Evolutionary conservation across 345 rosid species (phyloP), one percentile per base, ranked within the genome.

Genomic region (Lepidium africanum): DNA sequence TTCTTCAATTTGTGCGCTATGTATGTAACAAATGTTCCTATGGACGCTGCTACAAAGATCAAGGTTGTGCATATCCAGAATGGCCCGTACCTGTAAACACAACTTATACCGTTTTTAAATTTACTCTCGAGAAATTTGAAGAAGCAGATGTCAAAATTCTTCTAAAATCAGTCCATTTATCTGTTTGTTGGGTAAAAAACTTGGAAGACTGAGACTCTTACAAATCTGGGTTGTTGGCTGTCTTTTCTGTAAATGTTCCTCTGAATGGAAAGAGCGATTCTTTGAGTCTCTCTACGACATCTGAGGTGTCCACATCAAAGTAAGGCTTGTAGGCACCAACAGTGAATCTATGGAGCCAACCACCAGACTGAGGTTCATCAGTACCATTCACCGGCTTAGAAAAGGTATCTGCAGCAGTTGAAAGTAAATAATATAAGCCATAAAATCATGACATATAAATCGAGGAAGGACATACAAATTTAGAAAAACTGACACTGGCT

Each of bases 51-150:
- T 5, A 94, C 99, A 52, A 94, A 94, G 43, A 94, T 91, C 69
- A 93, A 82, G 10, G 95, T 88, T 15, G 91, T 84, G 82, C 99
- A 93, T 70, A 93, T 91, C 99, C 99, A 94, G 67, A 94, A 94
- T 51, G 99, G 97, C 46, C 97, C 97, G 39, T 94, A 94, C 80
- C 97, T 94, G 81, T 63, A 64, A 56, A 50, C 25, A 37, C 47
- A 63, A 5, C 3, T 45, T 15, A 32, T 61, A 12, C 0, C 27
- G 6, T 42, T 17, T 4, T 3, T 6, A 30, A 21, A 6, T 1
- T 17, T 11, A 17, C 43, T 17, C 16, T 16, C 16, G 27, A 15
- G 25, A 55, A 17, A 35, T 15, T 10, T 6, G 1, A 27, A 45
- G 47, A 38, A 25, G 23, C 35, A 9, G n/a, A 15, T 33, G 7